Conservation (phyloP, 768 basidiomycete species). For the Crucibulum laeve region DNA sequence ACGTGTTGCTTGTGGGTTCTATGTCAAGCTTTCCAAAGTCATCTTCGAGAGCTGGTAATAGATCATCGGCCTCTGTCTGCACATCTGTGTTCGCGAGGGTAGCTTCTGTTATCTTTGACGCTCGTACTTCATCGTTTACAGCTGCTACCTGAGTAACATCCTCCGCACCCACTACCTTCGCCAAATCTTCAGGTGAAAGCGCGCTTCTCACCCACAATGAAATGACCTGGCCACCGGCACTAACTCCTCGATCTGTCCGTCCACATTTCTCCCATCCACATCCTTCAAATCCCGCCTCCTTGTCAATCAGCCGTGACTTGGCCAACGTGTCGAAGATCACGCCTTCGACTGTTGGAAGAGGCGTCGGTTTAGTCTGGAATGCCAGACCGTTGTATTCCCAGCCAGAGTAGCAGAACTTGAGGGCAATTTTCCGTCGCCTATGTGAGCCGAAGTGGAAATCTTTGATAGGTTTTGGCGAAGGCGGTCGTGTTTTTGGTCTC, state of each 20-base stretch:
- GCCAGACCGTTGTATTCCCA: conserved; percentile 92
- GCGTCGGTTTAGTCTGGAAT: conserved; percentile 64
- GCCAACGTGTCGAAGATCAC: conserved; percentile 79
- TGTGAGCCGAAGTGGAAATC: conserved; percentile 64
- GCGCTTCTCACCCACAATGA: conserved; percentile 87
- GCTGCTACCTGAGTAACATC: neutral
- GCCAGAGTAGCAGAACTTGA: conserved; percentile 91
- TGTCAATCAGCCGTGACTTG: conserved; percentile 74
- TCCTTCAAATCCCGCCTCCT: conserved; percentile 69
- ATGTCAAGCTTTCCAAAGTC: conserved; percentile 34
- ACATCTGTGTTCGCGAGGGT: no score
- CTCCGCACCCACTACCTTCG: conserved; percentile 6
- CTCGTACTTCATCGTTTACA: conserved; percentile 4
- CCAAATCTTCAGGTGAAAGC: conserved; percentile 24
- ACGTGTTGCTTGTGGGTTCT: neutral
- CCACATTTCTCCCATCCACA: conserved; percentile 92
- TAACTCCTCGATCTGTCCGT: conserved; percentile 92
- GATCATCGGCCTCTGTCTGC: neutral
- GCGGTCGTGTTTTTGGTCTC: conserved; percentile 16
- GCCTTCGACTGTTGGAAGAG: conserved; percentile 87
- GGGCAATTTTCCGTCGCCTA: conserved; percentile 84
- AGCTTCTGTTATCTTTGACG: neutral
- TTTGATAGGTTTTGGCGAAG: conserved; percentile 16
- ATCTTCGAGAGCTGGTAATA: conserved; percentile 24
- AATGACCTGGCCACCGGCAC: conserved; percentile 90